Conservation (phyloP, 768 basidiomycete genomes). For the Collybia sordida region DNA sequence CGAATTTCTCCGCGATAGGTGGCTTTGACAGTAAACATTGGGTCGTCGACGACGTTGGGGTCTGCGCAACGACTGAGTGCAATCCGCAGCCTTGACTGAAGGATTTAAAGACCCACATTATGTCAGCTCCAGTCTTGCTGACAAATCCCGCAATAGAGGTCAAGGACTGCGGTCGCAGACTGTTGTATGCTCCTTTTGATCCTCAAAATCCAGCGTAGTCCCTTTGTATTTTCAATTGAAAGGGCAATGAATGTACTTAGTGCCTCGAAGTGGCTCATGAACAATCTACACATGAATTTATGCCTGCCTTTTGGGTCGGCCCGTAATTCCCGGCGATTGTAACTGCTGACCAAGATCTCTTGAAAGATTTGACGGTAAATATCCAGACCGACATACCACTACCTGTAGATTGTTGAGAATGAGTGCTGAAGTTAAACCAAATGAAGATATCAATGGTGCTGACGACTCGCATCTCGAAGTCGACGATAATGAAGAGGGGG, state of each 20-base stretch:
- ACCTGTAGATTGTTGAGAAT: background rate
- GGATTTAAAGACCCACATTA: conserved; percentile 9
- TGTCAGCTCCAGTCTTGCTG: conserved; percentile 9
- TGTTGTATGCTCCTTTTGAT: too few species aligned
- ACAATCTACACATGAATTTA: too few species aligned
- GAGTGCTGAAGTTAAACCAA: conserved; percentile 8
- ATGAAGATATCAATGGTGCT: conserved; percentile 8
- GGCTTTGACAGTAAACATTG: conserved; percentile 80
- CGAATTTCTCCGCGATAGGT: conserved; percentile 71
- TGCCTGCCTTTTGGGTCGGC: too few species aligned
- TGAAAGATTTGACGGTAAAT: background rate
- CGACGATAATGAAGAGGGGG: conserved; percentile 19
- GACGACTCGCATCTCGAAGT: conserved; percentile 10
- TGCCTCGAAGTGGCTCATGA: too few species aligned
- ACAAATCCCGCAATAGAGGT: too few species aligned
- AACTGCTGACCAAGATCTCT: background rate
- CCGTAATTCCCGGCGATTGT: background rate
- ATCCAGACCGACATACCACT: background rate
- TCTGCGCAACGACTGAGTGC: conserved; percentile 2
- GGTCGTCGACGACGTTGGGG: conserved; percentile 22
- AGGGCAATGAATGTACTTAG: too few species aligned
- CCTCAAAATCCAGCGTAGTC: too few species aligned
- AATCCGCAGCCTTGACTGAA: conserved; percentile 1
- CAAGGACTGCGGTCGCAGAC: too few species aligned
- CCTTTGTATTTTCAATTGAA: too few species aligned